phyloP scores from a whole-genome alignment of 2,329 filamentous ascomycete genomes.

The Xylariales sp. region DNA sequence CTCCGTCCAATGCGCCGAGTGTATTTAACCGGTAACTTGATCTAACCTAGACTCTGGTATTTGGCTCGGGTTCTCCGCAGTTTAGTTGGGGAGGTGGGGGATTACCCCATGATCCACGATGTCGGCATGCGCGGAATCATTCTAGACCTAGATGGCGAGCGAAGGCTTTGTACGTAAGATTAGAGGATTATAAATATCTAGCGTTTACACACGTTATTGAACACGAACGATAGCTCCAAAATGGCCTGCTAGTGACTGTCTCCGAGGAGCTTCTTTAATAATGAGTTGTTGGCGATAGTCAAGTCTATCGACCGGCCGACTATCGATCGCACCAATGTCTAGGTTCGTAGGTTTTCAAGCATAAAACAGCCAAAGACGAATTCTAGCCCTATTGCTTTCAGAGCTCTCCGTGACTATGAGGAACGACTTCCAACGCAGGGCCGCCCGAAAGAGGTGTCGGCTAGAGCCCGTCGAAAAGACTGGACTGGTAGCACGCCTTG shows the following conservation, averaged over 20 bases:
- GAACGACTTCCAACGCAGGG: neutral
- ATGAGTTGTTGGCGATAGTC: neutral
- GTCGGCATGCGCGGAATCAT: neutral
- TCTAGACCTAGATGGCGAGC: neutral
- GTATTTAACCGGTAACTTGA: conserved; percentile 30
- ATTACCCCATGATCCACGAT: conserved; percentile 10
- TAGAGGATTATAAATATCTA: too few relatives aligned
- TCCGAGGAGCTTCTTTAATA: neutral
- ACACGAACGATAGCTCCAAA: neutral
- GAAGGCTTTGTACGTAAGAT: neutral
- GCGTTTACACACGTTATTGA: neutral
- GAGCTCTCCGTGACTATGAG: neutral
- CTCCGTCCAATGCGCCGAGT: conserved; percentile 10
- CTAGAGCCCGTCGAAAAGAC: too few relatives aligned
- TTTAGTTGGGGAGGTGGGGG: conserved; percentile 2
- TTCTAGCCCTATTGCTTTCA: neutral
- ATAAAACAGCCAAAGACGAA: neutral
- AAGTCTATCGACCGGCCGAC: neutral
- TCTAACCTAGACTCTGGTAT: neutral
- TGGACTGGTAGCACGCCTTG: too few relatives aligned
- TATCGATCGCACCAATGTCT: neutral
- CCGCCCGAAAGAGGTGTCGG: neutral
- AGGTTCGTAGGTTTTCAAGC: neutral
- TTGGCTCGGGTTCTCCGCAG: conserved; percentile 26
- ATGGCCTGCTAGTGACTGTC: neutral